phyloP scores from a whole-genome alignment of 257 asterid species.

The Echites panduratus region DNA sequence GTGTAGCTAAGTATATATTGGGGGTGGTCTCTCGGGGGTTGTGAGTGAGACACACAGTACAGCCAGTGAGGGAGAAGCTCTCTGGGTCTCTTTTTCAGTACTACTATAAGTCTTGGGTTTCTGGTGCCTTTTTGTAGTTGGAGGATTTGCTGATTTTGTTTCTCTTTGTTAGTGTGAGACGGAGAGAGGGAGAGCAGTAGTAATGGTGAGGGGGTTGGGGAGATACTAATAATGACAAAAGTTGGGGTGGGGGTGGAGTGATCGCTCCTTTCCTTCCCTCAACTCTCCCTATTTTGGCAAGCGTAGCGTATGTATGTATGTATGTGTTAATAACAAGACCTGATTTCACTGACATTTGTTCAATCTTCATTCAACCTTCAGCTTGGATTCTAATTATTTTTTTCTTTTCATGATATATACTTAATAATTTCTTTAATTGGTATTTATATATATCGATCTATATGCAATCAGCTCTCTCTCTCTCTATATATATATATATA shows the following conservation, averaged over 20 bases:
- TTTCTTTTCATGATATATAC: background rate
- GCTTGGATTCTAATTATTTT: too few relatives aligned
- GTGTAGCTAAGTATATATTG: too few relatives aligned
- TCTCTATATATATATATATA: too few relatives aligned
- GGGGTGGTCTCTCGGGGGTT: too few relatives aligned
- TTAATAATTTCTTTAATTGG: too few relatives aligned
- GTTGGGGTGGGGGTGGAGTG: background rate
- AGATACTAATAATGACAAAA: constrained; percentile 9
- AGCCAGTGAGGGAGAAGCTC: too few relatives aligned
- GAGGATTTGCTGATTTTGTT: background rate
- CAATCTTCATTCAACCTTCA: background rate
- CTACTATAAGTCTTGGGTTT: constrained; percentile 1
- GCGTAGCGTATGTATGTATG: background rate
- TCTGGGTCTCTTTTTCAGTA: constrained; percentile 8
- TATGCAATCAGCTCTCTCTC: too few relatives aligned
- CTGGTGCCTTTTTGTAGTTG: constrained; percentile 8
- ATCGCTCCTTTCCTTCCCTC: background rate
- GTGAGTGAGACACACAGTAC: too few relatives aligned
- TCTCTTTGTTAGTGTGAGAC: background rate
- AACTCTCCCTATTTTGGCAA: constrained; percentile 6
- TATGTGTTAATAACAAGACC: background rate
- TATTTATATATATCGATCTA: too few relatives aligned
- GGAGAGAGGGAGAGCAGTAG: background rate
- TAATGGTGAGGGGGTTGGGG: constrained; percentile 9
- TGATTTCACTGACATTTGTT: background rate